Base-by-base conservation (phyloP, 768 basidiomycete species). In the Suillus placidus region DNA sequence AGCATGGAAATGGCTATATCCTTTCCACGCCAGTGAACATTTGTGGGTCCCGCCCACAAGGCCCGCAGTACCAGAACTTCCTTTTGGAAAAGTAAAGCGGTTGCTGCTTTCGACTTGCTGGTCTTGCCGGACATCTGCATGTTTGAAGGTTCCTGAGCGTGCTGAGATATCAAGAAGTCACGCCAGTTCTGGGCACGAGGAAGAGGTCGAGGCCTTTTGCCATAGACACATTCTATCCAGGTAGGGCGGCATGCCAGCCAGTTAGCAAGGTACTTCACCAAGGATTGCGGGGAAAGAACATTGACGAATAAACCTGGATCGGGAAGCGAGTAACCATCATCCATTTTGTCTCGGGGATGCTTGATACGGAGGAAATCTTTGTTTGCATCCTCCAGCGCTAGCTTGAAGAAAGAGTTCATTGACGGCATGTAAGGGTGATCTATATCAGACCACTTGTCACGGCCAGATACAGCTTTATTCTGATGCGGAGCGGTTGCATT, bases 401-500 rank as follows among this genome's bases (percentile, higher is more conserved):
- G 26, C 49, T 49, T 49, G 23, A 37, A 60, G 57, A 30, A 23
- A 35, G 30, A 37, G 10, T 60, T 37, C 37, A 37, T 37, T 37
- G 57, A 37, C 14, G 37, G 57, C 57, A 60, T 37, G 4, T 6
- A 42, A 37, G 35, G 57, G 57, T 60, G 57, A 26, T 60, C 57
- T 5, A 60, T 38, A 40, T 60, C 57, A 8, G 34, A 37, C 57
- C 57, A 60, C 57, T 60, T 60, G 37, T 60, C 34, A 40, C 37
- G 16, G 37, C 57, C 57, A 7, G 23, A 42, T 6, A 42, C 57
- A 37, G 5, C 20, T 60, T 7, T 30, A 3, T 38, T 42, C 9
- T 23, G 37, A 37, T 2, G 35, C 8, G 37, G 34, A 60, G 57
- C 7, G 2, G 35, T 42, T 6, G 20, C 3, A 23, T 60, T 6